phyloP scores from a whole-genome alignment of 805 yeast genomes.

The Saturnispora dispora region DNA sequence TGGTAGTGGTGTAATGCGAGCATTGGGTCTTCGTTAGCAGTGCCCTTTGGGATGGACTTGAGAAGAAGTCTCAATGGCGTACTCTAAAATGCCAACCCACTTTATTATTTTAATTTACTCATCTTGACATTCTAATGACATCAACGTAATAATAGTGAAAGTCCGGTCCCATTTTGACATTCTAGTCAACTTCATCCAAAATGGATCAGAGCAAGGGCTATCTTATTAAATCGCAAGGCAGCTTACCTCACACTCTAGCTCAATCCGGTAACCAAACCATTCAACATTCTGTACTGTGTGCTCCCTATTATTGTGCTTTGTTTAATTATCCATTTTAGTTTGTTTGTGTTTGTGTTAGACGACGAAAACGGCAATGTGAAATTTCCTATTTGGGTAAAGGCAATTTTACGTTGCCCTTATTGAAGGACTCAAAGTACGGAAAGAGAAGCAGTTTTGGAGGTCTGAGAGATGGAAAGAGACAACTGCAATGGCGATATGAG shows the following conservation, averaged over 20 bases:
- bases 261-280: neutral
- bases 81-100: no score
- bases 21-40: no score
- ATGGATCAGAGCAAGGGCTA: neutral
- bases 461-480: neutral
- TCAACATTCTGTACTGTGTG: neutral
- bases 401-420: neutral
- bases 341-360: neutral
- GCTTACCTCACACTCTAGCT: neutral
- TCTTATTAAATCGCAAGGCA: no score
- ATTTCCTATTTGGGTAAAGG: neutral
- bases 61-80: no score
- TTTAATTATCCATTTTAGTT: neutral
- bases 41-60: no score
- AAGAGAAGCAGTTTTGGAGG: neutral
- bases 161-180: neutral
- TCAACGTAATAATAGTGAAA: neutral
- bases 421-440: neutral
- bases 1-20: no score
- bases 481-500: neutral
- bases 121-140: neutral
- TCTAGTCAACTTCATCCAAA: neutral
- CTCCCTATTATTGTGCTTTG: neutral
- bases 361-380: neutral
- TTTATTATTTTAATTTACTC: no score